A percentile compares a stretch with the other conserved stretches of the same genome.
phyloP scores from a whole-genome alignment of 352 stramenopile genomes.

The Globisporangium takayamanum region DNA sequence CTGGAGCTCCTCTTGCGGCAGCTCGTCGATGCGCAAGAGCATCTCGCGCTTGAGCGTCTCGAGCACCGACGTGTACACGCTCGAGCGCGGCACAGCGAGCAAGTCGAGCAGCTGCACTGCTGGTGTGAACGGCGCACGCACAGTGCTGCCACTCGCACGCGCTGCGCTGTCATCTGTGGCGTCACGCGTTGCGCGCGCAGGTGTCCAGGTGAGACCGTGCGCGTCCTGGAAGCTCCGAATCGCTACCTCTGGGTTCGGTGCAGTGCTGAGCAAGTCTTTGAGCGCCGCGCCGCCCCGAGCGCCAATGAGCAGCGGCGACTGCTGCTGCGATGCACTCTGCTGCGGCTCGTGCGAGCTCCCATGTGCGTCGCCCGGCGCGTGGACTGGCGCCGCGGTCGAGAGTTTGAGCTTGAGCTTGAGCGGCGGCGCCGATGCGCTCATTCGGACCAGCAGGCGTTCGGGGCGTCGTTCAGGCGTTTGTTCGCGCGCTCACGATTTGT shows the following conservation, averaged over 20 bases:
- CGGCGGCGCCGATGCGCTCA: conserved; percentile 26
- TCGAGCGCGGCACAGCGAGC: conserved; percentile 55
- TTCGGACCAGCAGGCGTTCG: conserved; percentile 7
- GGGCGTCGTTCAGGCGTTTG: too few species aligned
- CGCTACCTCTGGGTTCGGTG: conserved; percentile 75
- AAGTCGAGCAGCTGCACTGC: conserved; percentile 75
- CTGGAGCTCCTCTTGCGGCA: conserved; percentile 65
- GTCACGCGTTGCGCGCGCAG: conserved; percentile 13
- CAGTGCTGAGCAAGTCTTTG: conserved; percentile 78
- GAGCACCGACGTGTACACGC: conserved; percentile 63
- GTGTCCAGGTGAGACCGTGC: conserved; percentile 50
- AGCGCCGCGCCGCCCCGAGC: conserved; percentile 64
- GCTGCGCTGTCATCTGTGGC: neutral
- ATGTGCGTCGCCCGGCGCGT: conserved; percentile 1
- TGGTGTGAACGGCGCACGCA: conserved; percentile 29
- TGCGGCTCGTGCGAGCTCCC: neutral
- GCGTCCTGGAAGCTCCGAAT: conserved; percentile 73
- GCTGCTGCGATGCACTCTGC: conserved; percentile 10
- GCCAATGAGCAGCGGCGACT: conserved; percentile 50
- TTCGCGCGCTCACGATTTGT: too few species aligned
- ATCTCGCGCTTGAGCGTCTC: conserved; percentile 63
- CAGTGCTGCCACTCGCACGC: too few species aligned
- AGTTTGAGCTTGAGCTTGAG: conserved; percentile 71
- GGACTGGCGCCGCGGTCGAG: conserved; percentile 19
- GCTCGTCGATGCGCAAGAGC: conserved; percentile 61